Base-by-base conservation (phyloP, 1,139 yeast species). In the Pichia sp. region DNA sequence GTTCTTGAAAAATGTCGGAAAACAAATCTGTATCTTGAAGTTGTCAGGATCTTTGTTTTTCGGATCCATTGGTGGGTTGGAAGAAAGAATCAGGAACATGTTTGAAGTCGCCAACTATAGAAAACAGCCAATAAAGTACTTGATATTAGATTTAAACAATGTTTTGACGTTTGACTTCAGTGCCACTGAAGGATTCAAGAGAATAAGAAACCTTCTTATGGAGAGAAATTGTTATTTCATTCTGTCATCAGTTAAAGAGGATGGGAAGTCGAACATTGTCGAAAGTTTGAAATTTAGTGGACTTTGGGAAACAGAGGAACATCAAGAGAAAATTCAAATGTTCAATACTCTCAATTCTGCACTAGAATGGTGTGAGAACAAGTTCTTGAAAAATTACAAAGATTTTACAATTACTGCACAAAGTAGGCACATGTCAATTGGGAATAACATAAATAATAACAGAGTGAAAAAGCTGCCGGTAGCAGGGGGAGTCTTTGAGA, bases 281-380 rank as follows among this genome's bases (percentile, higher is more conserved):
- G 51, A 67, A 42, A 78, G 86, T 0, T 67, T 83, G 40, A 66
- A 77, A 44, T 86, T 80, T 45, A 85, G 85, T 11, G 91, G 91
- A 1, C 58, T 82, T 29, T 72, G 87, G 73, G 77, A 73, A 40
- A 59, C 64, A 14, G 62, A 55, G 11, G 58, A 62, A 28, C 59
- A 55, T 30, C 51, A 58, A 21, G 54, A 62, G 25, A 63, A 67
- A 19, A 73, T 81, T 27, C 77, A 77, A 48, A 64, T 84, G 28
- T 84, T 83, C 54, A 72, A 73, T 40, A 81, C 85, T 39, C 67
- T 91, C 45, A 91, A 93, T 54, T 73, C 84, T 43, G 96, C 96
- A 0, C 67, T 91, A 35, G 97, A 91, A 59, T 88, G 96, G 95
- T 86, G 96, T 65, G 99, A 91, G 55, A 88, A 91, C 59, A 78